phyloP scores from a whole-genome alignment of 306 rosid species.

The Lagenaria siceraria region DNA sequence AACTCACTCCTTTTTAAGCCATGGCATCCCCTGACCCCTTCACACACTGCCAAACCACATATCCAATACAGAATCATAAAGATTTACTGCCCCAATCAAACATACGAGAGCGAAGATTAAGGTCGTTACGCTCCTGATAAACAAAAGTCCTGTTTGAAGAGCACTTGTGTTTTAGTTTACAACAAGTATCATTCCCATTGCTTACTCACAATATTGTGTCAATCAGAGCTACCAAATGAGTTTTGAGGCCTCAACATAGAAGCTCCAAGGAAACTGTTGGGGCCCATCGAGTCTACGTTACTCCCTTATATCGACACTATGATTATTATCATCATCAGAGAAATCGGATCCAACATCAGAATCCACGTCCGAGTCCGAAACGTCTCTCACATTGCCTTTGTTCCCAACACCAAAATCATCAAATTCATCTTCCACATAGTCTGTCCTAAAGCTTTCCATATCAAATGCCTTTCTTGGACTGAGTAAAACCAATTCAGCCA shows the following conservation, averaged over 20 bases:
- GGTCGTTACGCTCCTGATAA: neutral
- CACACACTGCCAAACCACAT: neutral
- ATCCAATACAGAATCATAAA: neutral
- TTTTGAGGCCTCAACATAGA: neutral
- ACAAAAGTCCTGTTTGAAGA: neutral
- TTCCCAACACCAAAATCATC: constrained; percentile 20
- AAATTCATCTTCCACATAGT: constrained; percentile 24
- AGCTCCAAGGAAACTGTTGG: neutral
- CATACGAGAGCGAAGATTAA: neutral
- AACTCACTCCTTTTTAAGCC: neutral
- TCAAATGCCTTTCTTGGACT: constrained; percentile 70
- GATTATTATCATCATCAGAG: constrained; percentile 28
- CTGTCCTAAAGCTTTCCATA: constrained; percentile 26
- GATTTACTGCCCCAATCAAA: neutral
- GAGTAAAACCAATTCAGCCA: constrained; percentile 58
- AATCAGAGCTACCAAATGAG: neutral
- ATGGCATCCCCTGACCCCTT: neutral
- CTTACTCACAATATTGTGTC: neutral
- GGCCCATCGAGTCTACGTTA: neutral
- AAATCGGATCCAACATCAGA: constrained; percentile 33
- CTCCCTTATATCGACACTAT: constrained; percentile 11
- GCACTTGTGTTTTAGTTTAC: neutral
- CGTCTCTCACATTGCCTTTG: constrained; percentile 21
- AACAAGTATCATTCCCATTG: neutral
- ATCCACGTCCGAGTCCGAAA: constrained; percentile 17